These are phyloP conservation scores for Cladobotryum mycophilum DNA, from an alignment of 2,329 filamentous ascomycete genomes.

Conservation along the genomic window DNA sequence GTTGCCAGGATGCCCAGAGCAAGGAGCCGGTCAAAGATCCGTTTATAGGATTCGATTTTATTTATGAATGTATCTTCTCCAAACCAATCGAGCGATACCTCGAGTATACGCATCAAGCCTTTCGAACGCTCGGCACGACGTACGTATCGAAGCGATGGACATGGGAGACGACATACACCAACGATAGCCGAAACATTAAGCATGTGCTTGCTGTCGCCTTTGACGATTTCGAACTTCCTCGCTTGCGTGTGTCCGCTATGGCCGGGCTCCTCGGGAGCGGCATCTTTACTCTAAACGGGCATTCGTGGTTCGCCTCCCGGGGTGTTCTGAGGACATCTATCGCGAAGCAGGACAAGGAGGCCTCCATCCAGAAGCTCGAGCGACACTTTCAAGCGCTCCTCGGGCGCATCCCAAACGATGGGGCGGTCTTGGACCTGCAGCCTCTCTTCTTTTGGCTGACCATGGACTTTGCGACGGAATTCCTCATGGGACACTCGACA, in stretches of 20 bases:
- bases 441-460: constrained; percentile 42
- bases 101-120: constrained; percentile 20
- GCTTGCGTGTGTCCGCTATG: constrained; percentile 31
- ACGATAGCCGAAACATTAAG: constrained; percentile 49
- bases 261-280: constrained; percentile 36
- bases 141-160: constrained; percentile 28
- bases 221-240: constrained; percentile 40
- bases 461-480: constrained; percentile 41
- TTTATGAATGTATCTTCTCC: constrained; percentile 25
- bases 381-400: constrained; percentile 35
- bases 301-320: constrained; percentile 40
- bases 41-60: constrained; percentile 29
- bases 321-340: constrained; percentile 29
- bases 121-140: constrained; percentile 25
- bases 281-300: constrained; percentile 44
- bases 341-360: constrained; percentile 25
- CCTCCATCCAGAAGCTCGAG: constrained; percentile 25
- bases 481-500: constrained; percentile 35
- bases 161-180: constrained; percentile 29
- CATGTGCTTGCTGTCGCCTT: constrained; percentile 48
- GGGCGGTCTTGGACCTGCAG: constrained; percentile 32
- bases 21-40: constrained; percentile 24
- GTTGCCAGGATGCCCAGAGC: constrained; percentile 19
- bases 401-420: constrained; percentile 18
- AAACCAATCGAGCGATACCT: constrained; percentile 22